Evolutionary conservation across 371 early-diverging fungal species (phyloP).

Genomic region (Basidiobolus meristosporus): DNA sequence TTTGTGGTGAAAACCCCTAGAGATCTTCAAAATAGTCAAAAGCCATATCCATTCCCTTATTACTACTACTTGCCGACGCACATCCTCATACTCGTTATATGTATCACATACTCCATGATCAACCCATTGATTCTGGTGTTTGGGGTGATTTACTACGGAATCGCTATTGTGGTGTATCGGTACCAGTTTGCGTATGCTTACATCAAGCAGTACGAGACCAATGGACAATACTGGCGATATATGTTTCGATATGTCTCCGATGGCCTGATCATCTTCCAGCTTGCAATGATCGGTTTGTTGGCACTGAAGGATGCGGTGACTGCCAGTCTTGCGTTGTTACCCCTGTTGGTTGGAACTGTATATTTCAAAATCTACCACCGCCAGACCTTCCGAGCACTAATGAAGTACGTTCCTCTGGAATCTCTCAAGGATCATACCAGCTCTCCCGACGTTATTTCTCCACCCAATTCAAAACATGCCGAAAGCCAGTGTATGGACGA

Average conservation of each 20-base stretch:
- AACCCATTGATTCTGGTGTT: constrained; percentile 70
- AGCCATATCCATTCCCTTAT: constrained; percentile 37
- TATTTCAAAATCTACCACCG: no score
- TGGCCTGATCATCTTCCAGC: constrained; percentile 66
- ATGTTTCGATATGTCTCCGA: constrained; percentile 57
- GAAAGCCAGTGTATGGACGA: no score
- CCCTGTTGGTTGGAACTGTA: constrained; percentile 24
- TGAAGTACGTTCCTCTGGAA: constrained; percentile 19
- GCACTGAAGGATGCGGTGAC: constrained; percentile 32
- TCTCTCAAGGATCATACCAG: constrained; percentile 5
- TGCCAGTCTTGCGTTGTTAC: constrained; percentile 18
- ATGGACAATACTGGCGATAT: constrained; percentile 55
- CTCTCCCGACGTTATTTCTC: no score
- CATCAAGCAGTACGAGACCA: constrained; percentile 62
- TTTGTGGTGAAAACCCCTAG: constrained; percentile 46
- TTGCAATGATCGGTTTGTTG: constrained; percentile 59
- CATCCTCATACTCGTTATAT: constrained; percentile 61
- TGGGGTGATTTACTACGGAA: constrained; percentile 48
- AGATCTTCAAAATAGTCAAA: constrained; percentile 24
- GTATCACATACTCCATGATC: constrained; percentile 70
- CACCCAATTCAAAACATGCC: no score
- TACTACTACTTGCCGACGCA: constrained; percentile 49
- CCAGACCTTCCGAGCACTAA: constrained; percentile 31
- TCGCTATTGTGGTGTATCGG: constrained; percentile 57
- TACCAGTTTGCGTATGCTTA: constrained; percentile 67